Percentiles rank a stretch among this genome's conserved stretches.
These are phyloP conservation scores for Podospora anserina DNA, from an alignment of 495 filamentous ascomycete species.

Conservation along the genomic window DNA sequence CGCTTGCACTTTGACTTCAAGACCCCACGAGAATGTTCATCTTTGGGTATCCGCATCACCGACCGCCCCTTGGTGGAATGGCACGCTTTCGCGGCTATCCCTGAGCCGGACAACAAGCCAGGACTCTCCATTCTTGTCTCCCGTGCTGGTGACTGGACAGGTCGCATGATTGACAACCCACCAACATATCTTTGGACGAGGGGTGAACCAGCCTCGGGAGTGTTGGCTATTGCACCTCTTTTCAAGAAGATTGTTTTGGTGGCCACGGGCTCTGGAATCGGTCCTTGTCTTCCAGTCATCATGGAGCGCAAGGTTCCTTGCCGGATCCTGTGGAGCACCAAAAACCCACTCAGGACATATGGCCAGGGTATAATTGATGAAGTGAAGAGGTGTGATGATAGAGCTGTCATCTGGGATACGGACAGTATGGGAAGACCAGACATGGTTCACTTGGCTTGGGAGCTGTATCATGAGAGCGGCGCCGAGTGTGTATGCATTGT, in stretches of 20 bases:
- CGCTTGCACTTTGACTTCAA: slow-evolving; percentile 58
- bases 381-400: slow-evolving; percentile 32
- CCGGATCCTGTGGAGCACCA: slow-evolving; percentile 43
- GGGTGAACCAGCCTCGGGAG: slow-evolving; percentile 53
- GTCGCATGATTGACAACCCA: slow-evolving; percentile 49
- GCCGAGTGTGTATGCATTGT: slow-evolving; percentile 68
- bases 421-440: slow-evolving; percentile 37
- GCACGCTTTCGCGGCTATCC: slow-evolving; percentile 69
- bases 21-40: slow-evolving; percentile 43
- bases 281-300: slow-evolving; percentile 49
- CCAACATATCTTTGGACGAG: slow-evolving; percentile 52
- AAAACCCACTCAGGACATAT: slow-evolving; percentile 38
- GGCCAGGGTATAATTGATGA: slow-evolving; percentile 37
- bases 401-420: slow-evolving; percentile 43
- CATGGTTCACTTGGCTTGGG: slow-evolving; percentile 49
- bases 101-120: slow-evolving; percentile 32
- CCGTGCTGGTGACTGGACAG: slow-evolving; percentile 71
- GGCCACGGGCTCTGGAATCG: slow-evolving; percentile 70
- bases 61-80: slow-evolving; percentile 59
- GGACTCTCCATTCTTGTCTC: slow-evolving; percentile 64
- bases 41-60: slow-evolving; percentile 48
- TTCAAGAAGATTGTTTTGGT: slow-evolving; percentile 64
- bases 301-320: slow-evolving; percentile 28
- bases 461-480: slow-evolving; percentile 49
- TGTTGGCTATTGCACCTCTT: slow-evolving; percentile 60